Conservation (phyloP, 148 eudicot genomes). For the Rhododendron vialii region DNA sequence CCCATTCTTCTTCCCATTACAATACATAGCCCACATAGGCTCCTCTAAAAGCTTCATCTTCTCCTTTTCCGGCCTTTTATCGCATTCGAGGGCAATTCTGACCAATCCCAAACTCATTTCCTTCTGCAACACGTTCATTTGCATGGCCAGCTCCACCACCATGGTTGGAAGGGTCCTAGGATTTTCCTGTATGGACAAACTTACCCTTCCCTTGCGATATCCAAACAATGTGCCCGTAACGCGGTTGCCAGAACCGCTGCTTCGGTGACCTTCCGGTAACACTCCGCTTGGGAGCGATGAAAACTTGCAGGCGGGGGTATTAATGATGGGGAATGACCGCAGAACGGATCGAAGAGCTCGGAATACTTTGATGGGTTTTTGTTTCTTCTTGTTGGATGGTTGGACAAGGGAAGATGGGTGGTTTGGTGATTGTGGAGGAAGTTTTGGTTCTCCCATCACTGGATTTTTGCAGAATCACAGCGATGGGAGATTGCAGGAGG, state of each 20-base stretch:
- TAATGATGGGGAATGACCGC: constrained; percentile 60
- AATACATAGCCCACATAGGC: constrained; percentile 65
- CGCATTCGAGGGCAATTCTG: constrained; percentile 73
- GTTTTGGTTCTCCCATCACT: constrained; percentile 43
- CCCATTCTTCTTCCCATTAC: constrained; percentile 65
- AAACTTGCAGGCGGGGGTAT: constrained; percentile 41
- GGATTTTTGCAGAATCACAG: constrained; percentile 18
- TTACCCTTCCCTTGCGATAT: constrained; percentile 63
- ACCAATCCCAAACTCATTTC: constrained; percentile 66
- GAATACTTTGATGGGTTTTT: constrained; percentile 29
- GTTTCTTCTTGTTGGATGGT: constrained; percentile 50
- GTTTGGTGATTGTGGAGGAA: constrained; percentile 19
- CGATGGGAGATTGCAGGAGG: constrained; percentile 34
- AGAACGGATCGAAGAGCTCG: constrained; percentile 48
- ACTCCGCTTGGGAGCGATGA: constrained; percentile 46
- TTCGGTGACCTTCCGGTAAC: constrained; percentile 28
- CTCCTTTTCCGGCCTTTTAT: constrained; percentile 37
- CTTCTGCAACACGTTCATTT: constrained; percentile 46
- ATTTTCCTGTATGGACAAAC: constrained; percentile 60
- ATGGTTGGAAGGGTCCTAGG: constrained; percentile 47
- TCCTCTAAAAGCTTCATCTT: constrained; percentile 51
- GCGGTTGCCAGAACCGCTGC: constrained; percentile 12
- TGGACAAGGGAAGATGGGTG: constrained; percentile 33
- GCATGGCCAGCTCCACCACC: constrained; percentile 63
- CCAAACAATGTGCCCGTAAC: constrained; percentile 66